Evolutionary conservation across 192 early-diverging fungal genomes (phyloP), one percentile per base, ranked within the genome.

Genomic region (Thamnidium elegans): DNA sequence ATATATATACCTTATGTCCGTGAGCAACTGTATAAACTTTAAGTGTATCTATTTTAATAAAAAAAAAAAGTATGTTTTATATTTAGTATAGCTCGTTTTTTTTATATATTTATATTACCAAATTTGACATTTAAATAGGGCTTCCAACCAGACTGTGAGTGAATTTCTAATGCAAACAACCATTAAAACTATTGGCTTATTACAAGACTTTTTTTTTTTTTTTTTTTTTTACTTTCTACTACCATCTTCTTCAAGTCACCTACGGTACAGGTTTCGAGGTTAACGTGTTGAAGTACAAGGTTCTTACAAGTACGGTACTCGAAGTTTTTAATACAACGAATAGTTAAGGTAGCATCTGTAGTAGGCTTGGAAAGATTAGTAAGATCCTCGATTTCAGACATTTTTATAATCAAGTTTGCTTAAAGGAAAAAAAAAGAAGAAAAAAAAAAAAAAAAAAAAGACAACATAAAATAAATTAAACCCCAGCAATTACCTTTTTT

Each of bases 241-340:
- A 86, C 69, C 26, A 82, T 2, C 42, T 63, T 72, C 46, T 88
- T 85, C 54, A 90, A 73, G 30, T 90, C 80, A 4, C 72, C 83
- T 10, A 89, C 79, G 0, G 90, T 94, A 32, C 83, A 85, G 8
- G 72, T 60, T 7, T 83, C 74, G 23, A 87, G 75, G 58, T 95
- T 85, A 3, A 95, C 68, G 26, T 87, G 76, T 66, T 85, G 81
- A 17, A 97, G 75, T 55, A 97, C 73, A 45, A 95, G 64, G 76
- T 93, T 94, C 66, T 89, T 92, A 70, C 84, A 79, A 0, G 90
- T 91, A 39, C 94, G 81, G 79, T 90, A 97, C 65, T 95, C 93
- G 66, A 97, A 94, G 42, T 83, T 90, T 69, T 94, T 95, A 72
- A 97, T 95, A 44, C 91, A 73, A 1, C 94, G 79, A 60, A 97